Percentiles rank a stretch among this genome's conserved stretches.
Conservation (phyloP, 805 yeast genomes). For the Starmerella sirachaensis region DNA sequence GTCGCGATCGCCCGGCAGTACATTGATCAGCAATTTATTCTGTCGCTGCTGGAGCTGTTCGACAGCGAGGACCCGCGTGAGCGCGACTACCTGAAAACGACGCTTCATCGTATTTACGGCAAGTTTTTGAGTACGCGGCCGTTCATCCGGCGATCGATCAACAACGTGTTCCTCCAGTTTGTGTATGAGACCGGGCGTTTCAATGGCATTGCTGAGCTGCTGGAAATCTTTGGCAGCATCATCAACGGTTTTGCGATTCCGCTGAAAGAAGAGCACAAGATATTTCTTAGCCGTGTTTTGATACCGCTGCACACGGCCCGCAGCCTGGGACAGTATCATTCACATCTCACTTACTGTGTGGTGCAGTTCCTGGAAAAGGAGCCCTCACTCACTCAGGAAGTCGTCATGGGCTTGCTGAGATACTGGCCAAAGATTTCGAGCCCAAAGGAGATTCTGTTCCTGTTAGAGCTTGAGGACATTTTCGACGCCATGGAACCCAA, state of each 20-base stretch:
- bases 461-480: conserved; percentile 92
- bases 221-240: conserved; percentile 90
- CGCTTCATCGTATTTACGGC: conserved; percentile 91
- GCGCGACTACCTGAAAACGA: conserved; percentile 87
- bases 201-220: conserved; percentile 87
- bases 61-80: conserved; percentile 96
- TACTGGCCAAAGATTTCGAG: conserved; percentile 96
- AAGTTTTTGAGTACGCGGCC: conserved; percentile 82
- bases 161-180: conserved; percentile 84
- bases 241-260: conserved; percentile 97
- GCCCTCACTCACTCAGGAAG: conserved; percentile 84
- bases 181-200: conserved; percentile 91
- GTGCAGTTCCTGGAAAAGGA: conserved; percentile 95
- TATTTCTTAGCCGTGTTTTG: conserved; percentile 72
- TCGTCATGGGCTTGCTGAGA: conserved; percentile 81
- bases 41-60: conserved; percentile 71
- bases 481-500: conserved; percentile 91
- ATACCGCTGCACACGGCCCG: conserved; percentile 89
- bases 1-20: conserved; percentile 87
- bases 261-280: conserved; percentile 90
- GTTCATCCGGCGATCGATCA: conserved; percentile 81
- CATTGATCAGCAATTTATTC: conserved; percentile 82
- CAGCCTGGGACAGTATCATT: conserved; percentile 80
- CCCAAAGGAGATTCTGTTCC: conserved; percentile 90
- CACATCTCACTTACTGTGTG: conserved; percentile 92